Base-by-base conservation (phyloP, 208 protist genomes). In the Trypanosoma theileri region DNA sequence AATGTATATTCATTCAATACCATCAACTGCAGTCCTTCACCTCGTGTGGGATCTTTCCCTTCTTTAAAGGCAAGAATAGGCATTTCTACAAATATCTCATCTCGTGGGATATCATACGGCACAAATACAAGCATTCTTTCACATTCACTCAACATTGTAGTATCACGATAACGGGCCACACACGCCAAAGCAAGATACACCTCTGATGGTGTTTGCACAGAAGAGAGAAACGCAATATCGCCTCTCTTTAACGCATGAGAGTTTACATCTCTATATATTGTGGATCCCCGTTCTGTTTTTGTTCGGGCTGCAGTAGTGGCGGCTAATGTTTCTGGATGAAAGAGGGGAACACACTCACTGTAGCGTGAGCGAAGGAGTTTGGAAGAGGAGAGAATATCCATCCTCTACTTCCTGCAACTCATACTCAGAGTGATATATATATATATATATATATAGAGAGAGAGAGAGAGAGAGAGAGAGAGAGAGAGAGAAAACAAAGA, bases 51-150 rank as follows among this genome's bases (percentile, higher is more conserved):
- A n/a, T 56, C 13, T 19, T n/a, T 13, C 1, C 4, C 12, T 17
- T 42, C 45, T 8, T 14, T 40, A 50, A 71, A 71, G 46, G 66
- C 66, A 16, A 19, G 11, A n/a, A 71, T 14, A 28, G 66, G 66
- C 40, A 71, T 45, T 46, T 71, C 66, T 4, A 61, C 66, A 64
- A 71, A 71, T 13, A 71, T 40, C 56, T 71, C 66, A 1, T 57
- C 35, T 14, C 45, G 4, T 48, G 66, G 66, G 4, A 40, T 50
- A 26, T 71, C 46, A 21, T 63, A 64, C 12, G 66, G 66, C 13
- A 71, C 66, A 64, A 71, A 63, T 4, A 71, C 57, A 19, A 71
- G 48, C 9, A 71, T 26, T 21, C 40, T n/a, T 3, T 44, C 48
- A 16, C 4, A 1, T 17, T 46, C 46, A 22, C 28, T 40, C 19